phyloP scores from a whole-genome alignment of 164 flowering plant species.

The Piper longum region DNA sequence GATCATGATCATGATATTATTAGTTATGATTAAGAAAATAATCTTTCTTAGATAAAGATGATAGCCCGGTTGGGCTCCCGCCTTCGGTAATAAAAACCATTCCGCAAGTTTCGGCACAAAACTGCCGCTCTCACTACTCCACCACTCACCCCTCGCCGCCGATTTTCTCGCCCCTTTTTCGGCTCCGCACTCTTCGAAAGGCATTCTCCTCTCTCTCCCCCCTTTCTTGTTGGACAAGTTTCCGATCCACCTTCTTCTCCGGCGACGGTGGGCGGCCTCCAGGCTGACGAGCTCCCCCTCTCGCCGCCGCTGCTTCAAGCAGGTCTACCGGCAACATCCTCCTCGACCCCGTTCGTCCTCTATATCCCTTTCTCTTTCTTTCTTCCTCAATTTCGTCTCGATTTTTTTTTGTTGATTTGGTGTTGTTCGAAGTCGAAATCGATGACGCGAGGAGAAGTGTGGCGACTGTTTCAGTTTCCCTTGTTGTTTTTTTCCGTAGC shows the following conservation, averaged over 20 bases:
- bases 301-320: conserved; percentile 35
- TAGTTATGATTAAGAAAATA: no score
- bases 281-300: conserved; percentile 4
- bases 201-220: not conserved
- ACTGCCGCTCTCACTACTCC: not conserved
- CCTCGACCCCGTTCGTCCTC: conserved; percentile 51
- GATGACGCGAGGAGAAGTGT: no score
- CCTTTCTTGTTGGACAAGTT: not conserved
- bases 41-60: no score
- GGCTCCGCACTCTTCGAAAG: not conserved
- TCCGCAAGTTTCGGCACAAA: no score
- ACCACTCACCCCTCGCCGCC: not conserved
- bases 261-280: conserved; percentile 35
- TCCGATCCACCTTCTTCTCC: not conserved
- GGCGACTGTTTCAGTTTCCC: not conserved
- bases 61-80: no score
- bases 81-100: no score
- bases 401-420: not conserved
- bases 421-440: not conserved
- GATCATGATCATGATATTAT: no score
- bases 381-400: not conserved
- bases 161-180: not conserved
- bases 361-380: not conserved
- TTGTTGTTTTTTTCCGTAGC: not conserved
- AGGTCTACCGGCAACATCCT: conserved; percentile 59